Base-by-base conservation (phyloP, 2,329 filamentous ascomycete genomes). In the Aureobasidium pullulans region DNA sequence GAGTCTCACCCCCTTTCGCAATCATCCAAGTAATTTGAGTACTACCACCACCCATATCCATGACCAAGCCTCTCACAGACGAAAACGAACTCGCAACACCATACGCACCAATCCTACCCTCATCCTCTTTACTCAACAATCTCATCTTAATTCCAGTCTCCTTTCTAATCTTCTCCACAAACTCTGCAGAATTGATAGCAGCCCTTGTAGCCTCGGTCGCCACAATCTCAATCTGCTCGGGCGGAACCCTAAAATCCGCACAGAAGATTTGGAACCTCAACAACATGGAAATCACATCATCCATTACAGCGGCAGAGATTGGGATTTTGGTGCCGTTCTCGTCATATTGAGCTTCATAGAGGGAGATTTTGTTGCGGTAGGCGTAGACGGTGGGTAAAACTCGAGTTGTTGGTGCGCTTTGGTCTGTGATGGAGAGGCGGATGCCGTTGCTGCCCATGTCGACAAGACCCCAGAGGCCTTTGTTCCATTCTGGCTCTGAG, bases 141-240 rank as follows among this genome's bases (percentile, higher is more conserved):
- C 84, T 79, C 1, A 93, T 86, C 1, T 76, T 75, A 70, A 89
- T 83, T 1, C 84, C 86, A 0, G 84, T 86, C 5, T 77, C 76
- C 3, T 75, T 69, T 37, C 77, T 74, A 61, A 95, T 90, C 29
- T 81, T 79, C 0, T 75, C 71, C 0, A 88, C 77, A 72, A 93
- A 88, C 1, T 83, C 79, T 16, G 75, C 76, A 0, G 85, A 84
- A 67, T 95, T 96, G 61, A 80, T 74, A 9, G 90, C 89, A 37
- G 84, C 87, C 50, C 90, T 84, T 72, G 90, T 92, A 6, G 90
- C 90, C 71, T 95, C 90, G 0, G 90, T 96, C 29, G 90, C 90
- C 49, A 96, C 82, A 28, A 94, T 82, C 39, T 82, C 80, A 62
- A 91, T 81, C 63, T 90, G 84, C 36, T 73, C 65, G 0, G 76